Conservation (phyloP, 305 asterid genomes). For the Fraxinus floribunda region DNA sequence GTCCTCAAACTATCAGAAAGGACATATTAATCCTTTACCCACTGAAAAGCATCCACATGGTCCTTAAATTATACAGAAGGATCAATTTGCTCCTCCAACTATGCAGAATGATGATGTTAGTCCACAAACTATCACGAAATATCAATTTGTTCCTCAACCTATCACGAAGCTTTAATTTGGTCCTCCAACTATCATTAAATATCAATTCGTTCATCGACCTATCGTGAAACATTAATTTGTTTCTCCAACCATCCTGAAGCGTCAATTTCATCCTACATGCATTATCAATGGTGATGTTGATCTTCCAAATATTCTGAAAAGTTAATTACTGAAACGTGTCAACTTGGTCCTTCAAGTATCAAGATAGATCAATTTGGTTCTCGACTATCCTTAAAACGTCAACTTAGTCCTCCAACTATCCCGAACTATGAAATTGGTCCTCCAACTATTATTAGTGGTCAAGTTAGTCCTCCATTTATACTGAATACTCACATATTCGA, state of each 20-base stretch:
- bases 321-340: background rate
- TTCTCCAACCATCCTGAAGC: background rate
- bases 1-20: background rate
- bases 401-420: background rate
- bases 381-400: background rate
- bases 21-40: background rate
- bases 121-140: background rate
- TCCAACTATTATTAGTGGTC: background rate
- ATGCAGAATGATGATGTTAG: background rate
- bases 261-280: background rate
- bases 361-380: background rate
- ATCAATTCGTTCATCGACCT: background rate
- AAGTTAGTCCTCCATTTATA: too few species aligned
- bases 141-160: too few species aligned
- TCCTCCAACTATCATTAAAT: too few species aligned
- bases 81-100: background rate
- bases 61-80: background rate
- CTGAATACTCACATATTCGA: background rate
- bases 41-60: background rate
- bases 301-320: background rate
- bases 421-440: background rate
- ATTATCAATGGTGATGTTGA: background rate
- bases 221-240: background rate
- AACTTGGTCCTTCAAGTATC: background rate
- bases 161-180: too few species aligned